Percentiles rank a stretch among this genome's conserved stretches.
These are phyloP conservation scores for Debaryomycetaceae sp. DNA, from an alignment of 1,139 yeast species.

Conservation along the genomic window DNA sequence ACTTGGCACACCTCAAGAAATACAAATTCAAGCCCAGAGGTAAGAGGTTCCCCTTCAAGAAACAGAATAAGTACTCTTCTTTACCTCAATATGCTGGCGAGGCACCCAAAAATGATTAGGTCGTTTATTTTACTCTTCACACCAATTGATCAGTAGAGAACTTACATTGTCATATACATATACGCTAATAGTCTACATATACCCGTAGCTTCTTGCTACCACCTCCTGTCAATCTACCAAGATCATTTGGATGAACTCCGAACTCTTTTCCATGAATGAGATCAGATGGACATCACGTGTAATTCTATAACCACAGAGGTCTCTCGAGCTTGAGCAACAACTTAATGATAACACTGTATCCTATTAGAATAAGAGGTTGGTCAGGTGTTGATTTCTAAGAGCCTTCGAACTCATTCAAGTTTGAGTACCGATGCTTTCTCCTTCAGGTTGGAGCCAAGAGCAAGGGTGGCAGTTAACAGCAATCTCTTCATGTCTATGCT, in stretches of 20 bases:
- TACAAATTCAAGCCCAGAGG: conserved; percentile 40
- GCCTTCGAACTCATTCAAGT: neutral
- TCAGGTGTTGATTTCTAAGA: neutral
- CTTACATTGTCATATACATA: too few relatives aligned
- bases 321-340: too few relatives aligned
- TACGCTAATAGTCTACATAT: too few relatives aligned
- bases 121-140: too few relatives aligned
- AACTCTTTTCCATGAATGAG: too few relatives aligned
- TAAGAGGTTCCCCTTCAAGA: conserved; percentile 30
- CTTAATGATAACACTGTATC: too few relatives aligned
- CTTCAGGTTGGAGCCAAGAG: conserved; percentile 1
- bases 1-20: conserved; percentile 48
- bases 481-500: conserved; percentile 55
- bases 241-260: too few relatives aligned
- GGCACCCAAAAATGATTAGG: conserved; percentile 1
- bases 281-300: too few relatives aligned
- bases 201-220: too few relatives aligned
- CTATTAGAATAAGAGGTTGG: neutral
- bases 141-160: too few relatives aligned
- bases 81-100: conserved; percentile 29
- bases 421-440: neutral
- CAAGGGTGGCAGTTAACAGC: conserved; percentile 58
- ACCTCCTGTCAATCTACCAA: too few relatives aligned
- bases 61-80: conserved; percentile 16
- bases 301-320: too few relatives aligned